A percentile compares a stretch with the other conserved stretches of the same genome.
Evolutionary conservation across 1,284 basidiomycete species (phyloP).

Genomic region (Puccinia brachypodii): DNA sequence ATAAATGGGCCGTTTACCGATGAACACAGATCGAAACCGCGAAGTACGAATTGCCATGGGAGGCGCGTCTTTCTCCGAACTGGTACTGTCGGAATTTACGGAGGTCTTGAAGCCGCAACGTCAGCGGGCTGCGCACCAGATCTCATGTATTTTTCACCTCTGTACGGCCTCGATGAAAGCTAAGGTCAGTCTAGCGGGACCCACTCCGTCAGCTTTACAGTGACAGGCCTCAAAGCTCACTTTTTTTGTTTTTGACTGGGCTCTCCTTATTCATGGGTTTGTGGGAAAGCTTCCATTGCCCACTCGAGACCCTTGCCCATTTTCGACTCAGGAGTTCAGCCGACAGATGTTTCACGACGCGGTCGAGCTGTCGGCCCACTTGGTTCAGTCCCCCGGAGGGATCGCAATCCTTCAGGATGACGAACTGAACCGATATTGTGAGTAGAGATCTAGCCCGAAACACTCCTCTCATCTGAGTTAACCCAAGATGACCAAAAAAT

Average conservation of each 20-base stretch:
- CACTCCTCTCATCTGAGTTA: neutral
- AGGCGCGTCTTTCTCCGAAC: slow-evolving; percentile 15
- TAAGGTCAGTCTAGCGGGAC: slow-evolving; percentile 19
- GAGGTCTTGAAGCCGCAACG: slow-evolving; percentile 29
- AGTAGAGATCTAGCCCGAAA: neutral
- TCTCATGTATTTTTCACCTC: slow-evolving; percentile 7
- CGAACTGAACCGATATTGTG: slow-evolving; percentile 40
- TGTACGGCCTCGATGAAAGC: slow-evolving; percentile 33
- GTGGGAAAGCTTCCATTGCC: slow-evolving; percentile 26
- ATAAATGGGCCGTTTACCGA: neutral
- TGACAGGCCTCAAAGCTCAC: neutral
- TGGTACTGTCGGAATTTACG: slow-evolving; percentile 20
- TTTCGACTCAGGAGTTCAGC: slow-evolving; percentile 9
- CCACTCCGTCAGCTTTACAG: neutral
- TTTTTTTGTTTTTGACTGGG: neutral
- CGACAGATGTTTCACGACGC: slow-evolving; percentile 25
- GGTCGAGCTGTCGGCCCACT: slow-evolving; percentile 6
- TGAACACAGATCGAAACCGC: slow-evolving; percentile 25
- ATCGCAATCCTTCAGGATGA: slow-evolving; percentile 10
- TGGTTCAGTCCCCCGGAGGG: slow-evolving; percentile 19
- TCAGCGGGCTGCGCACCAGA: slow-evolving; percentile 3
- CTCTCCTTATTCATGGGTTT: neutral
- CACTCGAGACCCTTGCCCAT: neutral
- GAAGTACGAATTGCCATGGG: slow-evolving; percentile 41
- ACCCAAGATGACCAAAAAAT: neutral